A percentile compares a stretch with the other conserved stretches of the same genome.
phyloP scores from a whole-genome alignment of 306 rosid genomes.

The Cicer cuneatum region DNA sequence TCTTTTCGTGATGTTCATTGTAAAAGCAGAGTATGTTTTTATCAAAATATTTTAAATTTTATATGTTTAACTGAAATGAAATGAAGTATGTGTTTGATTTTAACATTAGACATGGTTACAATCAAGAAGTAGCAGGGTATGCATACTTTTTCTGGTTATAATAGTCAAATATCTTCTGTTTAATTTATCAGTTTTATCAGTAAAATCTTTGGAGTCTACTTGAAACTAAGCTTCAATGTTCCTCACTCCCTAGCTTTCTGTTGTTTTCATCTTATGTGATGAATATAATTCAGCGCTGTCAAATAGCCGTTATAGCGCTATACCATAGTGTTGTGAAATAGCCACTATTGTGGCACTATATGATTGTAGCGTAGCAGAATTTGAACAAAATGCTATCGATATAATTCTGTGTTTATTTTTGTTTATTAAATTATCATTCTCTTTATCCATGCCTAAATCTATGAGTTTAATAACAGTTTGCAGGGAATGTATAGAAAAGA shows the following conservation, averaged over 20 bases:
- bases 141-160: background rate
- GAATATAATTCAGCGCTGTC: background rate
- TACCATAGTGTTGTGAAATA: too few relatives aligned
- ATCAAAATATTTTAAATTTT: background rate
- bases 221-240: too few relatives aligned
- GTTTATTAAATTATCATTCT: background rate
- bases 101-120: background rate
- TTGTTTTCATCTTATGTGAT: background rate
- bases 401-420: background rate
- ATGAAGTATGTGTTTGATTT: conserved; percentile 20
- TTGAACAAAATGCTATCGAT: too few relatives aligned
- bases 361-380: too few relatives aligned
- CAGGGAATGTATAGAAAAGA: conserved; percentile 67
- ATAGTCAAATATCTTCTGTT: too few relatives aligned
- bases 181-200: too few relatives aligned
- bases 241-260: too few relatives aligned
- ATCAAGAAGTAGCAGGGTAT: background rate
- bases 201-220: too few relatives aligned
- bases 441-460: conserved; percentile 13
- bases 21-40: background rate
- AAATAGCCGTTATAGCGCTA: too few relatives aligned
- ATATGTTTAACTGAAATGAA: background rate
- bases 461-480: conserved; percentile 61
- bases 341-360: too few relatives aligned
- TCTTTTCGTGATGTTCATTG: background rate